Conservation (phyloP, 345 rosid species). For the Mallotus nudiflorus region DNA sequence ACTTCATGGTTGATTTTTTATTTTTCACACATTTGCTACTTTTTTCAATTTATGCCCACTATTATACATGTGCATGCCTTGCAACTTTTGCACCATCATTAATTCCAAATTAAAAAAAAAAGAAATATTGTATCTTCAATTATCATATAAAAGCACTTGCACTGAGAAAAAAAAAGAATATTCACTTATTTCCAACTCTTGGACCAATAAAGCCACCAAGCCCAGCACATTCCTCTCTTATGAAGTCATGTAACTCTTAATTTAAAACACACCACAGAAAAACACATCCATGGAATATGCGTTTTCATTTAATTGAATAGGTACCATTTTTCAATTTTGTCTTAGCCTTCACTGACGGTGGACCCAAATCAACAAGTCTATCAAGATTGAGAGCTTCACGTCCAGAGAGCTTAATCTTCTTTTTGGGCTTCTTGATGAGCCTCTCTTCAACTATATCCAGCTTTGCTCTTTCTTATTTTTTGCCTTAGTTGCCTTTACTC, state of each 20-base stretch:
- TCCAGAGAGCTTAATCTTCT: conserved; percentile 53
- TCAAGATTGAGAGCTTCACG: conserved; percentile 73
- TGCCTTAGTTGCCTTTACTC: conserved; percentile 87
- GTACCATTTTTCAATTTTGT: conserved; percentile 71
- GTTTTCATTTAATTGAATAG: conserved; percentile 56
- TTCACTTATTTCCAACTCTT: conserved; percentile 81
- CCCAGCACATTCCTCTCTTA: conserved; percentile 56
- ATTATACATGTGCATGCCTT: too few species aligned
- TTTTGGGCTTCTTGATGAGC: conserved; percentile 72
- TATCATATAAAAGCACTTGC: background rate
- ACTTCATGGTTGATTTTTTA: too few species aligned
- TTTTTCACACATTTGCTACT: too few species aligned
- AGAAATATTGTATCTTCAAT: too few species aligned
- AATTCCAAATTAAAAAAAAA: too few species aligned
- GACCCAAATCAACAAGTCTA: conserved; percentile 60
- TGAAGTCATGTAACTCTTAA: conserved; percentile 77
- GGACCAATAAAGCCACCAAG: conserved; percentile 87
- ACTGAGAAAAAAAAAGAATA: conserved; percentile 4
- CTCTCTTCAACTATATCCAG: conserved; percentile 57
- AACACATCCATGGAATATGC: conserved; percentile 74
- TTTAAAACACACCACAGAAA: conserved; percentile 72
- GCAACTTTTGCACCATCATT: too few species aligned
- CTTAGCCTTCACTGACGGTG: conserved; percentile 68
- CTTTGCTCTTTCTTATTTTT: conserved; percentile 62
- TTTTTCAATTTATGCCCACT: too few species aligned